Percentiles rank a stretch among this genome's conserved stretches.
phyloP scores from a whole-genome alignment of 179 eudicot species.

The Silene coronaria region DNA sequence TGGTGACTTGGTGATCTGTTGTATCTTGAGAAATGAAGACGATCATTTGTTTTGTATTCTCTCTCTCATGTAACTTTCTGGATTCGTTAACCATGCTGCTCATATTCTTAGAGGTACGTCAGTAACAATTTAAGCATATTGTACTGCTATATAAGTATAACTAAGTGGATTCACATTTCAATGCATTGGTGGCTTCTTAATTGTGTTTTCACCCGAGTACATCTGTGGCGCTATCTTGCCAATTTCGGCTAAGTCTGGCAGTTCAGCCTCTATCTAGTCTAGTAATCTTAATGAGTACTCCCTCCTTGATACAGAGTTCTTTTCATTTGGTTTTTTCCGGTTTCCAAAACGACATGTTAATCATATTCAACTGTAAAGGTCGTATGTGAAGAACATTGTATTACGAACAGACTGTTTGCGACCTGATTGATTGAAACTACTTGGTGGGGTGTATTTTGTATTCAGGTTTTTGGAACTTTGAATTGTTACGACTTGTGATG shows the following conservation, averaged over 20 bases:
- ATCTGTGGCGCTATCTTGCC: too few relatives aligned
- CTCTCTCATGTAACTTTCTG: neutral
- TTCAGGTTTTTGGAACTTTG: neutral
- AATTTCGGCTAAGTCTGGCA: neutral
- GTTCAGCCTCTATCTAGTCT: neutral
- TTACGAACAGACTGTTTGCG: neutral
- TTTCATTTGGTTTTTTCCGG: neutral
- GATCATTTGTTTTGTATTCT: neutral
- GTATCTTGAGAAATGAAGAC: neutral
- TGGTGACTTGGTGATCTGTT: conserved; percentile 19
- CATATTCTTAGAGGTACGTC: conserved; percentile 7
- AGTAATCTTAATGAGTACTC: too few relatives aligned
- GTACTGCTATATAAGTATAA: neutral
- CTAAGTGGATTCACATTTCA: neutral
- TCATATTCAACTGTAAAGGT: neutral
- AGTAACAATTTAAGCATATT: neutral
- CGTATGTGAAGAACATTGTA: neutral
- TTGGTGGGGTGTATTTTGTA: neutral
- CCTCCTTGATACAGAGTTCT: neutral
- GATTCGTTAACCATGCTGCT: neutral
- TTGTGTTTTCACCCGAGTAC: neutral
- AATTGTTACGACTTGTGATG: neutral
- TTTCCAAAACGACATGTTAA: neutral
- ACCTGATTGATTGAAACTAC: neutral
- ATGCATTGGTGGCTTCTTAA: neutral